Conservation (phyloP, 495 filamentous ascomycete genomes). For the Saxophila tyrrhenica region DNA sequence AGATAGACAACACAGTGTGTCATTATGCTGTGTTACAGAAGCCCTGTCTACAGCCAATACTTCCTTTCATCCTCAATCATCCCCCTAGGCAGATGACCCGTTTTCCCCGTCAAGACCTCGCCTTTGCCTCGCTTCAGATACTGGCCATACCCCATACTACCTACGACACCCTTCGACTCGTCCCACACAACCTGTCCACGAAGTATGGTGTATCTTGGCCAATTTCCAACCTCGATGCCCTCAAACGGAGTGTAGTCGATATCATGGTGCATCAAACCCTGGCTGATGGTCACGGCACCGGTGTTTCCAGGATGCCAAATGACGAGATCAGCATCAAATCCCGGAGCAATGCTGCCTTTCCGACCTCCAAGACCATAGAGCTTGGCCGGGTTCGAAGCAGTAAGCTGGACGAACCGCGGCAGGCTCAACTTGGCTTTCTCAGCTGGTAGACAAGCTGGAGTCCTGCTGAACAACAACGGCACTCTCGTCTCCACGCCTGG, state of each 20-base stretch:
- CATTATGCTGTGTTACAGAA: no score
- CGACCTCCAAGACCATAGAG: conserved; percentile 45
- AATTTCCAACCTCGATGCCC: conserved; percentile 42
- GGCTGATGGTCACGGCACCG: conserved; percentile 34
- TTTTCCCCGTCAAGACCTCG: conserved; percentile 11
- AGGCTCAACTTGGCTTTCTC: conserved; percentile 29
- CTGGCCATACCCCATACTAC: conserved; percentile 39
- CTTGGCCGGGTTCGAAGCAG: conserved; percentile 47
- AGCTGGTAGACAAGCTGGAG: conserved; percentile 9
- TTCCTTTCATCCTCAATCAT: conserved; percentile 17
- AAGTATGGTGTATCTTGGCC: conserved; percentile 51
- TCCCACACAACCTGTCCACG: conserved; percentile 49
- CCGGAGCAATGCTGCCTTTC: conserved; percentile 46
- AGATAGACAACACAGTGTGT: no score
- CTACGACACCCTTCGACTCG: conserved; percentile 39
- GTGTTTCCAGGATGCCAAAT: conserved; percentile 41
- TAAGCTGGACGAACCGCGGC: conserved; percentile 49
- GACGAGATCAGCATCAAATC: conserved; percentile 42
- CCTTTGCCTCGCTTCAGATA: conserved; percentile 39
- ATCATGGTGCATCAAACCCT: conserved; percentile 46
- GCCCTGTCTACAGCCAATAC: conserved; percentile 19
- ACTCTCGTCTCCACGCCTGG: conserved; percentile 52
- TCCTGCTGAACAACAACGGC: conserved; percentile 26
- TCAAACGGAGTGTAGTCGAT: conserved; percentile 54
- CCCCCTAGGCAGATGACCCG: conserved; percentile 12